phyloP scores from a whole-genome alignment of 805 yeast genomes.

The Metschnikowia baotianmanensis region DNA sequence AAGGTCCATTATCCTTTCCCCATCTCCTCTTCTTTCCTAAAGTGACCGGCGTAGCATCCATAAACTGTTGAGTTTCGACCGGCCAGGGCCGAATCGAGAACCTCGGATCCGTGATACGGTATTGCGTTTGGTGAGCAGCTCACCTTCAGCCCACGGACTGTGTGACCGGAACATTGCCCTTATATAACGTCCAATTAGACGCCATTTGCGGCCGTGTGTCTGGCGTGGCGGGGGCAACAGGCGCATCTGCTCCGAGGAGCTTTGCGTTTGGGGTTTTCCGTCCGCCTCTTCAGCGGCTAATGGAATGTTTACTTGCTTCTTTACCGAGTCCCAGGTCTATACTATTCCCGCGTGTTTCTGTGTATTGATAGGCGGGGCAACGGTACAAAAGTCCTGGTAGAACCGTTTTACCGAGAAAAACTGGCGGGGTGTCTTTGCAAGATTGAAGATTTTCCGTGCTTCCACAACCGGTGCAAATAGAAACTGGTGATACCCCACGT shows the following conservation, averaged over 20 bases:
- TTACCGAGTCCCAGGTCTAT: too few relatives aligned
- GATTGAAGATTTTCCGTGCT: background rate
- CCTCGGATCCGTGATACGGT: slow-evolving; percentile 13
- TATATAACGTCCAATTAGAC: slow-evolving; percentile 10
- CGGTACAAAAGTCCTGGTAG: background rate
- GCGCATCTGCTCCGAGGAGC: slow-evolving; percentile 7
- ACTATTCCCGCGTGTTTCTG: too few relatives aligned
- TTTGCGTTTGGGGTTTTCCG: too few relatives aligned
- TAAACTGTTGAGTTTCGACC: slow-evolving; percentile 12
- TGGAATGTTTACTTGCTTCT: too few relatives aligned
- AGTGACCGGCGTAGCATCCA: slow-evolving; percentile 9
- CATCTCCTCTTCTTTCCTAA: background rate
- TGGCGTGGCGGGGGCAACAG: slow-evolving; percentile 21
- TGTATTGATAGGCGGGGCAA: background rate
- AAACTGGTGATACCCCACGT: background rate
- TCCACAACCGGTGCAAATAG: background rate
- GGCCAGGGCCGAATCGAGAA: slow-evolving; percentile 7
- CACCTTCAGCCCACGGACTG: background rate
- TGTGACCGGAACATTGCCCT: background rate
- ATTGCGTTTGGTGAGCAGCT: slow-evolving; percentile 4
- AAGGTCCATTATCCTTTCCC: background rate
- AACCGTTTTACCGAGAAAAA: background rate
- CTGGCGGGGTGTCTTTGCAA: background rate
- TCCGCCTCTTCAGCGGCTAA: background rate
- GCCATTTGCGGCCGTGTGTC: slow-evolving; percentile 16